Percentiles rank a stretch among this genome's conserved stretches.
Conservation (phyloP, 179 eudicot genomes). For the Carnegiea gigantea region DNA sequence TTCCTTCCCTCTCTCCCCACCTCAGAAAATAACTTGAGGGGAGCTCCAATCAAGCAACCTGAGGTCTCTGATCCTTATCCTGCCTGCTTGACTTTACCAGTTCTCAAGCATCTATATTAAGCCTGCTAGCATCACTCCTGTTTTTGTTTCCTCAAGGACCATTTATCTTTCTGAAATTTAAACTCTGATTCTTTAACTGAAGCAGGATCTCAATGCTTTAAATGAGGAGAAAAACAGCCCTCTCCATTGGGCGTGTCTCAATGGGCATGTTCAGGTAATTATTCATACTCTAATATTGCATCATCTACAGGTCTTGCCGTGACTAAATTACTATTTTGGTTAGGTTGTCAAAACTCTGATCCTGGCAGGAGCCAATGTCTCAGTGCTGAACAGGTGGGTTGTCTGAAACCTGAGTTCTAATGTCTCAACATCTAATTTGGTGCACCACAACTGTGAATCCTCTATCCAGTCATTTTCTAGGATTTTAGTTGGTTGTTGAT, state of each 20-base stretch:
- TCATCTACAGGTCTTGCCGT: background rate
- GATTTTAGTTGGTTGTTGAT: background rate
- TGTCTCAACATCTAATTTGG: background rate
- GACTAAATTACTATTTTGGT: background rate
- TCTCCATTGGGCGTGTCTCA: slow-evolving; percentile 96
- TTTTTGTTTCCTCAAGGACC: background rate
- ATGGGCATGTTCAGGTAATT: slow-evolving; percentile 75
- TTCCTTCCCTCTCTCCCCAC: too few species aligned
- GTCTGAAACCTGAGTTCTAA: background rate
- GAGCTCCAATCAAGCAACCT: too few species aligned
- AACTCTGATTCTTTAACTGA: slow-evolving; percentile 7
- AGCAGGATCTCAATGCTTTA: slow-evolving; percentile 72
- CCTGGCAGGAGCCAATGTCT: slow-evolving; percentile 64
- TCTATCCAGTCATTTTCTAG: background rate
- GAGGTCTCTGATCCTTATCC: background rate
- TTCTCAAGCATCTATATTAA: background rate
- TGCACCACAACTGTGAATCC: background rate
- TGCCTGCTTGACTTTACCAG: background rate
- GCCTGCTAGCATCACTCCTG: background rate
- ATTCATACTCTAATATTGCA: background rate
- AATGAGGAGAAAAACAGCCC: slow-evolving; percentile 82
- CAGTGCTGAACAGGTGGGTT: slow-evolving; percentile 60
- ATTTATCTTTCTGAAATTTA: background rate
- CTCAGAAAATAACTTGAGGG: too few species aligned
- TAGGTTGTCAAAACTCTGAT: slow-evolving; percentile 76